Conservation (phyloP, 306 rosid genomes). For the Vachellia collinsii region DNA sequence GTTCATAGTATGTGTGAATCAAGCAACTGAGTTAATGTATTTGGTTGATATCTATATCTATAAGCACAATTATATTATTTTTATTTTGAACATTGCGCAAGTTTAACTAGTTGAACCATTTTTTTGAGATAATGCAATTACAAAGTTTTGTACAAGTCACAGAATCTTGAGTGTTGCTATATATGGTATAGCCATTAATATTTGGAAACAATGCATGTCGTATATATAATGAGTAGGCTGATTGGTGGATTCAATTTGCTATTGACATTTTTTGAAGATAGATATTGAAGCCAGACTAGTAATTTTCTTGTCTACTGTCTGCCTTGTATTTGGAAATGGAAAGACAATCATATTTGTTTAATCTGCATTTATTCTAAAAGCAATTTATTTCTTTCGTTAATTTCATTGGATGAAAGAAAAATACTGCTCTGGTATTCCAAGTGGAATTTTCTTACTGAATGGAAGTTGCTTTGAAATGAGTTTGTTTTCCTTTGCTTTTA, state of each 20-base stretch:
- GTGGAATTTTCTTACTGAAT: constrained; percentile 13
- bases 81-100: neutral
- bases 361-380: constrained; percentile 11
- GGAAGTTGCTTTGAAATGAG: neutral
- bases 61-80: neutral
- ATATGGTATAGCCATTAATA: neutral
- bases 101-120: neutral
- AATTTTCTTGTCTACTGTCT: constrained; percentile 22
- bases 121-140: constrained; percentile 2
- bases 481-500: too few relatives aligned
- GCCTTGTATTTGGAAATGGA: constrained; percentile 6
- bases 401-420: constrained; percentile 8
- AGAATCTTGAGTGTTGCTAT: too few relatives aligned
- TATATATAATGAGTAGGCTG: neutral
- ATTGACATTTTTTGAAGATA: neutral
- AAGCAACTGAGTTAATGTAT: neutral
- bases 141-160: neutral
- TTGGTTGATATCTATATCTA: neutral
- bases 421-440: neutral
- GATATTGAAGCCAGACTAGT: neutral
- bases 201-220: neutral
- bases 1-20: neutral
- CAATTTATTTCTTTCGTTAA: constrained; percentile 9
- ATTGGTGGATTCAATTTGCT: constrained; percentile 2
- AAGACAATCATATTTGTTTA: neutral